Base-by-base conservation (phyloP, 2,329 filamentous ascomycete genomes). In the Neurospora crassa region DNA sequence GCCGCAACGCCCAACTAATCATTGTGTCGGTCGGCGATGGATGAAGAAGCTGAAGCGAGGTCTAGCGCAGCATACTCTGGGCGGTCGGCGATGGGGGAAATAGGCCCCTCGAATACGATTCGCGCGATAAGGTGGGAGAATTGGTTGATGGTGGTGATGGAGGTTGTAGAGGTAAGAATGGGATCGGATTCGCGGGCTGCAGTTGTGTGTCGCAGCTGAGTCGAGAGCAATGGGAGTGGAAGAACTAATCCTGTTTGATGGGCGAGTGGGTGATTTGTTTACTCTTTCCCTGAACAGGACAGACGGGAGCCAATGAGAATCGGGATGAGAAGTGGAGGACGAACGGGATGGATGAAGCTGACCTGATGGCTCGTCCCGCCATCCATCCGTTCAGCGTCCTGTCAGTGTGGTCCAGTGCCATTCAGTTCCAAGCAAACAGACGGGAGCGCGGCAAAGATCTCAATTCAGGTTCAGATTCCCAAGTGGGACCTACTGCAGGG, bases 1-100 rank as follows among this genome's bases (percentile, higher is more conserved):
- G 83, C 77, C 83, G 86, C 75, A 89, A 79, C 80, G 88, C 86
- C 87, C 87, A 89, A 74, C 87, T 86, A 72, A 89, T 82, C 87
- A 89, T 89, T 42, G 47, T 76, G 71, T 40, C n/a, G 68, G 40
- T 71, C 34, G 41, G 41, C 45, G 47, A 29, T 63, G 53, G 53
- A 63, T 34, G 53, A 63, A 63, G 53, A 63, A 34, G 53, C 34
- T 63, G 53, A 63, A 34, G 53, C 53, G 53, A n/a, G 11, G 53
- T 63, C 53, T 63, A 63, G 29, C 53, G 53, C 53, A 63, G 53
- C 53, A 63, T 63, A 63, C 53, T 63, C 53, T 63, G 53, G 29
- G 53, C 53, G 53, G 53, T 34, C 53, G 53, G 53, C 34, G 18
- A 63, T 63, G 53, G 53, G 53, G 53, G 53, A 63, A 63, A 63